Conservation (phyloP, 2,329 filamentous ascomycete genomes). For the Myrmaecium sp. region DNA sequence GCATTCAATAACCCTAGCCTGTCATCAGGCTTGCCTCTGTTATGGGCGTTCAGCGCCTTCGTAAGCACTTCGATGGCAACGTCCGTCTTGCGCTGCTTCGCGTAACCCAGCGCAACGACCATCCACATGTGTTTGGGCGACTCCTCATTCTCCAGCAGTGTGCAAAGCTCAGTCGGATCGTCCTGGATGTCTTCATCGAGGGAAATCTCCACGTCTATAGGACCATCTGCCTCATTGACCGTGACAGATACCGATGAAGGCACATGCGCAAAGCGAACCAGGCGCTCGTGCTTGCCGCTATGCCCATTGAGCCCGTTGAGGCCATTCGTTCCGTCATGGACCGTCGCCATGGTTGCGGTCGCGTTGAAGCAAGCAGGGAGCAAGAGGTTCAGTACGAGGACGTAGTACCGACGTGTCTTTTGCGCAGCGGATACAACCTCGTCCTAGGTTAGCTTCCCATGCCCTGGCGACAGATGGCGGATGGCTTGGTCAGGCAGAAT, state of each 20-base stretch:
- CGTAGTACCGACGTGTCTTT: conserved; percentile 1
- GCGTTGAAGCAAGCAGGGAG: conserved; percentile 23
- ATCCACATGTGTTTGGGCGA: conserved; percentile 92
- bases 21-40: conserved; percentile 56
- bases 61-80: conserved; percentile 57
- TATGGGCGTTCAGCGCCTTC: conserved; percentile 57
- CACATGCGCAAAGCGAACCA: conserved; percentile 44
- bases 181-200: conserved; percentile 71
- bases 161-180: conserved; percentile 88
- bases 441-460: too few relatives aligned
- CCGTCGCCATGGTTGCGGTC: conserved; percentile 31
- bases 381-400: conserved; percentile 21
- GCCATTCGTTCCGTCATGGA: conserved; percentile 35
- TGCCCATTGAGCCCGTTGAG: conserved; percentile 33
- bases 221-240: conserved; percentile 42
- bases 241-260: conserved; percentile 48
- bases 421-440: too few relatives aligned
- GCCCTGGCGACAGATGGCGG: too few relatives aligned
- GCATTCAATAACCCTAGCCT: conserved; percentile 70
- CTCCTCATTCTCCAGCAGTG: conserved; percentile 83
- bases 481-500: too few relatives aligned
- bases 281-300: conserved; percentile 18
- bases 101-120: conserved; percentile 91
- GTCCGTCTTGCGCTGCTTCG: conserved; percentile 86
- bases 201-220: conserved; percentile 75